Evolutionary conservation across 2,329 filamentous ascomycete genomes (phyloP), one percentile per base, ranked within the genome.

Genomic region (Aspergillus calidoustus): DNA sequence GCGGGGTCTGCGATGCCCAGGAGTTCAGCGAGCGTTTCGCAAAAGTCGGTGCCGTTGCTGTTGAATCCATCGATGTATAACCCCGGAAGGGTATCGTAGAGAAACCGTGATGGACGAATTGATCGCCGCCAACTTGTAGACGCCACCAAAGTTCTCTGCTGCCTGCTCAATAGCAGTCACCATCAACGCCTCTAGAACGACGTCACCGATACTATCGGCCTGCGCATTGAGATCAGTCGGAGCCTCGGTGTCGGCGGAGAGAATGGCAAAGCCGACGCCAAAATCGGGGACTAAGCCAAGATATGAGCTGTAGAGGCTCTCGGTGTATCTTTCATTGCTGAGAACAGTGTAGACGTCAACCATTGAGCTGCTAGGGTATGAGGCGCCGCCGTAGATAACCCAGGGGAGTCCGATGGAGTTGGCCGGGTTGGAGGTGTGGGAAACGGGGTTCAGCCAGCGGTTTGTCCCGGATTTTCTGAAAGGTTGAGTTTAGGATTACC

Each of bases 361-460:
- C 19, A 74, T 67, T 3, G 68, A 68, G 15, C 67, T 69, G 0
- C 65, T 41, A 5, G 62, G 65, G 34, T 69, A 69, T 8, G 63
- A 38, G 19, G 59, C 59, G n/a, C 47, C 51, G 17, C 64, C 65
- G 61, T 69, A 77, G 50, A 81, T 80, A 56, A 79, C 74, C 75
- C 76, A 81, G 3, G 74, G 72, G 11, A 66, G 65, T 13, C 79
- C 78, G 15, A 77, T 63, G 3, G 77, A 72, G 57, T 74, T 74
- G 3, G 69, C 61, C 0, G 73, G 63, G 6, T 69, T 70, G 1
- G 74, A 72, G 3, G 76, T 80, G 65, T 77, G 75, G 2, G 77
- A 64, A 6, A 72, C 72, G 0, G 79, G 79, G 59, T 80, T 79
- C 47, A 81, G 66, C 79, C 79, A 81, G 50, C 70, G 72, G 9